Evolutionary conservation across 305 asterid genomes (phyloP), one percentile per base, ranked within the genome.

Genomic region (Fraxinus greggii): DNA sequence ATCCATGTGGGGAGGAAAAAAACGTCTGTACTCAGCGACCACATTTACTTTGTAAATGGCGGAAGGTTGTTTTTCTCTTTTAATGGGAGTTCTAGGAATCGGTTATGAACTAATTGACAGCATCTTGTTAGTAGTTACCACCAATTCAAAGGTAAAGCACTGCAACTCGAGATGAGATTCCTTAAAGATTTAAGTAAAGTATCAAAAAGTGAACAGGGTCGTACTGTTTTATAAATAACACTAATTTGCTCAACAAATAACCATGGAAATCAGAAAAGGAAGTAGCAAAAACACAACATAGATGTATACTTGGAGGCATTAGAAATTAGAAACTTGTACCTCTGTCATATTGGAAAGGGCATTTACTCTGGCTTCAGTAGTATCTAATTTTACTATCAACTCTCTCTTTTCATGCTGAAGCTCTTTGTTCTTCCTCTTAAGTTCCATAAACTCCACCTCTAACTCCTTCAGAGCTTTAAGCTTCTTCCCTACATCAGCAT

Each of bases 401-500:
- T 94, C 98, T 87, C 99, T 87, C 87, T 93, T 97, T 83, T 96
- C 99, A 80, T 91, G 90, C 85, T 92, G 99, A 86, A 94, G 97
- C 85, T 97, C 99, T 88, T 83, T 97, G 87, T 94, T 97, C 91
- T 89, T 90, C 86, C 98, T 90, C 89, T 91, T 94, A 17, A 97
- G 92, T 87, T 97, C 99, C 91, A 94, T 87, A 61, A 92, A 96
- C 83, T 92, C 98, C 45, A 94, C 96, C 79, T 94, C 98, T 86
- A 96, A 42, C 84, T 92, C 97, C 86, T 88, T 94, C 72, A 89
- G 79, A 65, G 92, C 89, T 87, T 91, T 94, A 74, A 92, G 91
- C 90, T 90, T 93, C 91, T 93, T 97, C 79, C 93, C 99, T 54
- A 94, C 81, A 0, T 93, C 97, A 2, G 88, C 80, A 80, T 92